Percentiles rank a stretch among this genome's conserved stretches.
phyloP scores from a whole-genome alignment of 1,284 basidiomycete species.

The Cryptococcus neoformans region DNA sequence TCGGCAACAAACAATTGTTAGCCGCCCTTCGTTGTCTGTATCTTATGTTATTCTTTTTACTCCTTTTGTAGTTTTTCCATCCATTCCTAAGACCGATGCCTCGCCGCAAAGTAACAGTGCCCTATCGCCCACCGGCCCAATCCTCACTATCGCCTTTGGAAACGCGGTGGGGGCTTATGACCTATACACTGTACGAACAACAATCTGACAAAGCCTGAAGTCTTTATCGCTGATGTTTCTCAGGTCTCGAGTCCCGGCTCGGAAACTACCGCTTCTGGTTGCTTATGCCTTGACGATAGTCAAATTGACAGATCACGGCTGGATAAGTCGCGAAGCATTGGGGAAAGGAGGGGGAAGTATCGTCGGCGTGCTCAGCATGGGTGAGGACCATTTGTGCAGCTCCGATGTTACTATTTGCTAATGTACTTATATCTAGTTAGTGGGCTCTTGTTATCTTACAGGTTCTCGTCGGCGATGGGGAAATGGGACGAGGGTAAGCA shows the following conservation, averaged over 20 bases:
- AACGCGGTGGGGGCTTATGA: slow-evolving; percentile 24
- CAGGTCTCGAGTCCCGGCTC: slow-evolving; percentile 34
- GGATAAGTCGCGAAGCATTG: slow-evolving; percentile 17
- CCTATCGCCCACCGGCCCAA: slow-evolving; percentile 1
- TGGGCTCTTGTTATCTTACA: slow-evolving; percentile 39
- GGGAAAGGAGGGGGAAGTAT: slow-evolving; percentile 36
- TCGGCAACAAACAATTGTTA: too few species aligned
- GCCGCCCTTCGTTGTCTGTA: too few species aligned
- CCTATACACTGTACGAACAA: slow-evolving; percentile 30
- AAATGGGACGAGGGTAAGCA: slow-evolving; percentile 45
- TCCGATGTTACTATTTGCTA: not conserved
- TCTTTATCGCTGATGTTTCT: not conserved
- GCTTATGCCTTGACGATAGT: slow-evolving; percentile 26
- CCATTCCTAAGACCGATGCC: not conserved
- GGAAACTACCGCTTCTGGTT: slow-evolving; percentile 29
- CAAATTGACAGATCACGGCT: slow-evolving; percentile 16
- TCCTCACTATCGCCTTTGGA: slow-evolving; percentile 9
- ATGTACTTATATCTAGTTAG: slow-evolving; percentile 21
- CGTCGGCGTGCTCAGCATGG: slow-evolving; percentile 41
- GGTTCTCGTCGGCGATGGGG: slow-evolving; percentile 35
- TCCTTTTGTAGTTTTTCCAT: too few species aligned
- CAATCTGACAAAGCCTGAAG: not conserved
- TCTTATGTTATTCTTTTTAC: too few species aligned
- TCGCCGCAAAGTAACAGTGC: slow-evolving; percentile 4
- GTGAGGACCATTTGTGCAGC: slow-evolving; percentile 15